Base-by-base conservation (phyloP, 1,139 yeast species). In the Yarrowia galli region DNA sequence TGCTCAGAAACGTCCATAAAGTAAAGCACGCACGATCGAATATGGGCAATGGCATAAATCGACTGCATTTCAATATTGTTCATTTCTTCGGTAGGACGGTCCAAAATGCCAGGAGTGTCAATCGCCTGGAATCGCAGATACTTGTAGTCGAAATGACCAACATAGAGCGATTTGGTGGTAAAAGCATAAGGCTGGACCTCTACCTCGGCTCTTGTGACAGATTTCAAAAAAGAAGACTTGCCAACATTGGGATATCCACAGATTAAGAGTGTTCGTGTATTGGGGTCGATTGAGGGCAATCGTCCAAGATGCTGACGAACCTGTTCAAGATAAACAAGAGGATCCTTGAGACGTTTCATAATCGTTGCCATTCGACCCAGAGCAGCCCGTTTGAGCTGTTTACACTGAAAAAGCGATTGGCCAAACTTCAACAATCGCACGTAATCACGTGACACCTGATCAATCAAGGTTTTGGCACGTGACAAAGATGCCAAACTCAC, bases 181-280 rank as follows among this genome's bases (percentile, higher is more conserved):
- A 95, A 95, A 61, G 99, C 99, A 80, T 95, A 95, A 48, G 99
- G 99, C 80, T 96, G 99, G 71, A 96, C 99, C 76, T 95, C 99
- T 70, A 95, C 99, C 75, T 95, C 98, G 43, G 99, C 99, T 76
- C 96, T 91, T 71, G 99, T 95, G 80, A 96, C 91, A 79, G 96
- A 88, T 77, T 87, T 86, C 79, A 95, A 85, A 81, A 95, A 95
- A 25, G 98, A 92, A 16, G 99, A 95, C 81, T 95, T 95, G 81
- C 99, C 99, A 70, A 95, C 99, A 79, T 95, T 95, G 69, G 99
- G 99, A 81, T 95, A 95, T 71, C 99, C 99, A 83, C 99, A 96
- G 76, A 96, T 93, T 76, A 95, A 85, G 75, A 95, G 83, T 45
- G 99, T 96, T 83, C 99, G 89, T 69, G 99, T 96, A 80, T 95